Evolutionary conservation across 257 asterid species (phyloP), one percentile per base, ranked within the genome.

Genomic region (Cordia subcordata): DNA sequence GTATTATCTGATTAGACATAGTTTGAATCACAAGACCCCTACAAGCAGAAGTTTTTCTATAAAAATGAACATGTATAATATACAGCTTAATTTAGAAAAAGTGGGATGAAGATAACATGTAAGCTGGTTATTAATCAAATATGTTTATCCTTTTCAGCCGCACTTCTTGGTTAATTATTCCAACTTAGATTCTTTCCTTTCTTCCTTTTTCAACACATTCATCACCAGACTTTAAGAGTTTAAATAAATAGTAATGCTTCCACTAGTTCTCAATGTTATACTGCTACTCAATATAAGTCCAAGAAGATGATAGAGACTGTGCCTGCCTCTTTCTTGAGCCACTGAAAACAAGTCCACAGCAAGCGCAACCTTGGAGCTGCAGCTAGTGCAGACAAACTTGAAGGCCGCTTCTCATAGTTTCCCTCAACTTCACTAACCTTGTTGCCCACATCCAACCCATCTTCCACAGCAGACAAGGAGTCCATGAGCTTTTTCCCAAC

Each of bases 271-370:
- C 4, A 27, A 27, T 42, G 12, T 42, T 3, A 18, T 51, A 18
- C 5, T 9, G 13, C 9, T 19, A 52, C 14, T 19, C 8, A 33
- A 60, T 46, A 57, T 56, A 71, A 63, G 63, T 63, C 37, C n/a
- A 76, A 51, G 69, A 66, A 35, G 58, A 72, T 54, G 68, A 72
- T 37, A 74, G 55, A 70, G 61, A 70, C 59, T 74, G 76, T 74
- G 80, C 84, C 71, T 78, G 88, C 99, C 99, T 92, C 89, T 76
- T 86, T 77, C 82, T 83, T 70, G 65, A 92, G 94, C 81, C 81
- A 79, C 80, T 82, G 84, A 73, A 84, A 86, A 12, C 91, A 88
- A 76, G 82, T 71, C 96, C 88, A 92, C 67, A 86, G 69, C 79
- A 90, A 77, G 18, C 99, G 85, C 52, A 81, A 58, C 80, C 95